Base-by-base conservation (phyloP, 352 stramenopile species). In the Detonula confervacea region DNA sequence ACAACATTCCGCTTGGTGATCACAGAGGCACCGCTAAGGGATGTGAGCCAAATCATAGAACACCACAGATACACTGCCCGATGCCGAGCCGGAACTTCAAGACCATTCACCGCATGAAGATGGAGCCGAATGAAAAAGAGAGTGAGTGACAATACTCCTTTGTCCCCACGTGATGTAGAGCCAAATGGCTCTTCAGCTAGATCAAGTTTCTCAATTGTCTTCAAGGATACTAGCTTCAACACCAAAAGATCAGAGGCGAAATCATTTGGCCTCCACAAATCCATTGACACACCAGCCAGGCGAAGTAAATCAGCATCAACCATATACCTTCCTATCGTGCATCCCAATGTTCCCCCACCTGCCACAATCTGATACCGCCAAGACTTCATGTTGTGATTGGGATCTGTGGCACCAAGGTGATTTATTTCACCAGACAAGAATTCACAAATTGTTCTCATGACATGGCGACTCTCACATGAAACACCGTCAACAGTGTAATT, bases 171-270 rank as follows among this genome's bases (percentile, higher is more conserved):
- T 18, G 20, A 49, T 2, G 22, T 27, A 47, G 20, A 29, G 5
- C 22, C 33, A 24, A 54, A 44, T 14, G 6, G 29, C 11, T 46
- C 33, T 27, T 12, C 3, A 52, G 72, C 42, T 84, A 16, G 75
- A 90, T 47, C 72, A 66, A 49, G 75, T 76, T n/a, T 87, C 84
- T 56, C 75, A 66, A 51, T 30, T 84, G 18, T 64, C 74, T 86
- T 73, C 82, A 86, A 47, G 66, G 87, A 62, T 70, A 87, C 49
- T 81, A 87, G 72, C 73, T 6, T 49, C 18, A 46, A 7, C 25
- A 29, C 35, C 42, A 49, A 25, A 4, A 35, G 20, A 14, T 39
- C 20, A n/a, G 25, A 35, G 2, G 25, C 44, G 22, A 54, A 37
- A 47, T 47, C 27, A 11, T 14, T 39, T 1, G 30, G 44, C 27